Conservation (phyloP, 352 stramenopile genomes). For the Globisporangium yorkense region DNA sequence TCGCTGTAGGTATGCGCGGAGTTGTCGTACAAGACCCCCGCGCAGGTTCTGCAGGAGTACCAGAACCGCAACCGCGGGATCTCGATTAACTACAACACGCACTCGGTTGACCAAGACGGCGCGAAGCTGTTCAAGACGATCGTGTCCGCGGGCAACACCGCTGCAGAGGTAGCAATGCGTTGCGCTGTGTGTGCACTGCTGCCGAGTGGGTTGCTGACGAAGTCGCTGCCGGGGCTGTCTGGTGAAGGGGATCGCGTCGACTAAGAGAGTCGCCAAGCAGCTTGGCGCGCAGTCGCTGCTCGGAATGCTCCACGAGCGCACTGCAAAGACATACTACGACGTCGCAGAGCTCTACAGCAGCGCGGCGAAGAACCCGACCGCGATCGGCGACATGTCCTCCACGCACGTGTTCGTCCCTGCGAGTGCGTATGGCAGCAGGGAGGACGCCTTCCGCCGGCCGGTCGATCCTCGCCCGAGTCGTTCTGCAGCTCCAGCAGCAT, state of each 20-base stretch:
- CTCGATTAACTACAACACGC: constrained; percentile 79
- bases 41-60: constrained; percentile 84
- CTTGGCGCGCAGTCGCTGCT: constrained; percentile 68
- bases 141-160: constrained; percentile 53
- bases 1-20: constrained; percentile 57
- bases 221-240: not conserved
- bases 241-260: constrained; percentile 57
- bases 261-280: constrained; percentile 82
- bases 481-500: constrained; percentile 6
- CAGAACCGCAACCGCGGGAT: constrained; percentile 76
- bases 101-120: constrained; percentile 40
- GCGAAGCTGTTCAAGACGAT: constrained; percentile 81
- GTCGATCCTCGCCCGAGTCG: constrained; percentile 23
- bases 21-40: constrained; percentile 73
- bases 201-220: not conserved
- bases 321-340: constrained; percentile 41
- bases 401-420: constrained; percentile 5
- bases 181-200: not conserved
- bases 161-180: constrained; percentile 46
- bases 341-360: constrained; percentile 75
- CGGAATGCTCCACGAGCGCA: constrained; percentile 51
- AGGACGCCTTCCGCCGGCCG: constrained; percentile 11
- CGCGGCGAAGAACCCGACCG: constrained; percentile 26
- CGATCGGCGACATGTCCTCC: constrained; percentile 18
- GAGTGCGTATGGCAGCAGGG: constrained; percentile 1